Evolutionary conservation across 2,329 filamentous ascomycete species (phyloP).

Genomic region (Pseudogymnoascus sp.): DNA sequence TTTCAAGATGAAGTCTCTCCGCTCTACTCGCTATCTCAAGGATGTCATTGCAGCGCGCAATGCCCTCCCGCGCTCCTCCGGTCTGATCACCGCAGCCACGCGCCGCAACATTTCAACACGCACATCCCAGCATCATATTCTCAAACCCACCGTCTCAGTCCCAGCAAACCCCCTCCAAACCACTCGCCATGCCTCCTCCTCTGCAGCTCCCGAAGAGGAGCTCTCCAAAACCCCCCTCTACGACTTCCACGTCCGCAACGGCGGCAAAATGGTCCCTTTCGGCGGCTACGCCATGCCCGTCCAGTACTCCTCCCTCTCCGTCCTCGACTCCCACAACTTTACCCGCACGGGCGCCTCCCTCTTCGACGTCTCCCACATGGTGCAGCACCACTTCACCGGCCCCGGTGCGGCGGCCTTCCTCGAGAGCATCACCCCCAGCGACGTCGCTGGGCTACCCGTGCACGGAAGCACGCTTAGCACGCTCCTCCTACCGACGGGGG

Average conservation of each 20-base stretch:
- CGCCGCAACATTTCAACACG: conserved; percentile 15
- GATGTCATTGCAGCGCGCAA: conserved; percentile 6
- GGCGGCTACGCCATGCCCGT: conserved; percentile 90
- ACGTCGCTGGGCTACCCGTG: conserved; percentile 54
- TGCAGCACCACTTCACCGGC: conserved; percentile 78
- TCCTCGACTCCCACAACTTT: conserved; percentile 82
- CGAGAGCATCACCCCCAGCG: conserved; percentile 74
- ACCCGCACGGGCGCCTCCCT: conserved; percentile 82
- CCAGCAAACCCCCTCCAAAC: conserved; percentile 15
- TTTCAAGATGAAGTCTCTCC: conserved; percentile 11
- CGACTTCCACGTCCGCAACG: conserved; percentile 68
- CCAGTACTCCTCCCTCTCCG: conserved; percentile 71
- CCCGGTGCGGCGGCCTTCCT: conserved; percentile 76
- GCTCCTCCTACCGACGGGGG: conserved; percentile 76
- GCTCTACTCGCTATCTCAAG: not conserved
- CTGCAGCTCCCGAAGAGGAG: conserved; percentile 25
- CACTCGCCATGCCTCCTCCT: conserved; percentile 22
- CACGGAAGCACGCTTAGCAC: conserved; percentile 79
- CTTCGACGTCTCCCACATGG: conserved; percentile 97
- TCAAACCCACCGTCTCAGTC: conserved; percentile 10
- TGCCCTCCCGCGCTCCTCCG: not conserved
- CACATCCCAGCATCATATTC: conserved; percentile 11
- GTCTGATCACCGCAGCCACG: not conserved
- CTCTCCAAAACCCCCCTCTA: conserved; percentile 67
- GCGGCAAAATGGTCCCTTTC: conserved; percentile 95